Evolutionary conservation across 345 rosid species (phyloP).

Genomic region (Cardiospermum halicacabum): DNA sequence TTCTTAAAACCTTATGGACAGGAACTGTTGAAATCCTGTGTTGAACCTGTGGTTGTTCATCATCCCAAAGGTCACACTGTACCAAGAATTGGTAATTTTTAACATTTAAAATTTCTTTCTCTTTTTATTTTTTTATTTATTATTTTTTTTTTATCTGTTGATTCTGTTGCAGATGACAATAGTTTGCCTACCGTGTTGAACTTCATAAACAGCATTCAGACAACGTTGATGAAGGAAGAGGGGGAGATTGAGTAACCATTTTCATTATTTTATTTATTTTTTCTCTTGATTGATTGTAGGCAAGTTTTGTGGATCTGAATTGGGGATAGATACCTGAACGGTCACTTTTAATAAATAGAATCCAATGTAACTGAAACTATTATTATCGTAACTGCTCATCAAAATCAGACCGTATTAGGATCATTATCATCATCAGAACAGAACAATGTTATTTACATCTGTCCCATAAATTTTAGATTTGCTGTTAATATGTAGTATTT

Average conservation of each 20-base stretch:
- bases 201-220: constrained; percentile 48
- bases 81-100: constrained; percentile 62
- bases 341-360: too few relatives aligned
- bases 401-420: too few relatives aligned
- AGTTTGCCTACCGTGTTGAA: constrained; percentile 34
- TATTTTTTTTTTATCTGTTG: background rate
- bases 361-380: too few relatives aligned
- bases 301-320: too few relatives aligned
- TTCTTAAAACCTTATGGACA: constrained; percentile 66
- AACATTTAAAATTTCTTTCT: background rate
- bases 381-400: too few relatives aligned
- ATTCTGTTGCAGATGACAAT: constrained; percentile 50
- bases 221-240: constrained; percentile 20
- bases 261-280: background rate
- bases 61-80: constrained; percentile 97
- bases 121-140: background rate
- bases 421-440: too few relatives aligned
- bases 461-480: too few relatives aligned
- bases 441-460: too few relatives aligned
- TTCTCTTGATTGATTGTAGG: too few relatives aligned
- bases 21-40: constrained; percentile 45
- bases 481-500: too few relatives aligned
- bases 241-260: constrained; percentile 18
- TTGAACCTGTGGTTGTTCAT: constrained; percentile 53
- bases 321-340: too few relatives aligned